Base-by-base conservation (phyloP, 1,284 basidiomycete genomes). In the Cutaneotrichosporon cavernicola region DNA sequence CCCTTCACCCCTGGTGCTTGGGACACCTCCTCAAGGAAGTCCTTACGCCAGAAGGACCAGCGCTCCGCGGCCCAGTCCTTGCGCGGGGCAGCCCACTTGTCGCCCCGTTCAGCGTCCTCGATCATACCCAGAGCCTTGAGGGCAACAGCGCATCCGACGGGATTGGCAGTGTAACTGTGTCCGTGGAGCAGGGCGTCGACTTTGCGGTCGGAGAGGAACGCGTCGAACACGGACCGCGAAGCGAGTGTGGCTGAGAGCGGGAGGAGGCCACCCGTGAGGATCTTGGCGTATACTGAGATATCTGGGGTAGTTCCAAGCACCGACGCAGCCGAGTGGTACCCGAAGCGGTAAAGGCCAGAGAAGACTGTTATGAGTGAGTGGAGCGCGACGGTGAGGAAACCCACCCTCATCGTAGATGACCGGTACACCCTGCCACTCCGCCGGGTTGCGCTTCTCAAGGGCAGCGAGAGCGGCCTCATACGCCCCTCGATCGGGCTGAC, bases 81-180 rank as follows among this genome's bases (percentile, higher is more conserved):
- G 66, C 81, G 79, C 22, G 89, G 87, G 0, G 74, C 78, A 8
- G 75, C 72, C 90, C 90, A 95, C 3, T 76, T 81, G 63, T 84
- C 84, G 36, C 69, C 60, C 34, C 75, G 74, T 22, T 89, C 75
- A 63, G 81, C 82, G 21, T 85, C 86, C 36, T 78, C 75, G 31
- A 96, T 81, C 64, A 90, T 82, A 21, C 85, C 81, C 52, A 98
- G 83, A 11, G 93, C 87, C 77, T 89, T 87, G 69, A 89, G 88
- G 1, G 96, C 95, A 2, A 97, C 91, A 60, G 90, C 88, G 77
- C 96, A 98, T 0, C 94, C 96, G 46, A 96, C 84, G 0, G 93
- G 87, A 74, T 96, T 91, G 5, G 93, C 93, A 1, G 91, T 94
- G 79, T 99, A 99, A 64, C 90, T 92, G 78, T 99, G 96, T 0